Base-by-base conservation (phyloP, 495 filamentous ascomycete species). In the Thermochaetoides thermophila region DNA sequence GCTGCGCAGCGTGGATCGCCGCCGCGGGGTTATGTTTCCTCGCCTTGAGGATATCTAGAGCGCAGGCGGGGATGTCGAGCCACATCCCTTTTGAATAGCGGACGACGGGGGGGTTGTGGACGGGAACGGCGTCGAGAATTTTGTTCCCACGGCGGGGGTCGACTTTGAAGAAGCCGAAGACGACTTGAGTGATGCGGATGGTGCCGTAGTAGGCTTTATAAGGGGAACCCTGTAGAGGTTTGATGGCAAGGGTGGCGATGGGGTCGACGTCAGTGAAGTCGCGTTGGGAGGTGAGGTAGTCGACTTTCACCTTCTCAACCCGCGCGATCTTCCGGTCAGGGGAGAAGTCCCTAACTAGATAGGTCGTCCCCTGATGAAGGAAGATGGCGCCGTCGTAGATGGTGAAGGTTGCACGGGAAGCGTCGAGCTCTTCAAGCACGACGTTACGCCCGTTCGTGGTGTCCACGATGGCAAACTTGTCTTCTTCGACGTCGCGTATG, bases 371-470 rank as follows among this genome's bases (percentile, higher is more conserved):
- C 63, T 95, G 86, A 53, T 96, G 91, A 5, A 96, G 70, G 66
- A 93, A 99, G 41, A 99, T 94, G 35, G 82, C 89, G 17, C 91
- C 89, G 62, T 96, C 87, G 51, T 96, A 96, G 43, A 96, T 73
- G 25, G 84, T 91, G 58, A 96, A 95, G 56, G 84, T 84, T 2
- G 91, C 89, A 12, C 91, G 76, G 5, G 84, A 89, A 11, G 84
- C 84, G 52, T 96, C 89, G n/a, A 96, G 69, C 54, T 93, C 84
- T 63, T 99, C 89, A 3, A 99, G 69, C 4, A 99, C 76, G 2
- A 76, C 52, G 54, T 96, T 95, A 23, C 71, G 73, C 31, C 73
- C 71, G 40, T 87, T 69, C 0, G 81, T 91, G 23, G 74, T 80
- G 64, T 97, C 84, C 35, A 97, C 70, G 34, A 97, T 82, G 35